Base-by-base conservation (phyloP, 306 rosid genomes). In the Luffa aegyptiaca region DNA sequence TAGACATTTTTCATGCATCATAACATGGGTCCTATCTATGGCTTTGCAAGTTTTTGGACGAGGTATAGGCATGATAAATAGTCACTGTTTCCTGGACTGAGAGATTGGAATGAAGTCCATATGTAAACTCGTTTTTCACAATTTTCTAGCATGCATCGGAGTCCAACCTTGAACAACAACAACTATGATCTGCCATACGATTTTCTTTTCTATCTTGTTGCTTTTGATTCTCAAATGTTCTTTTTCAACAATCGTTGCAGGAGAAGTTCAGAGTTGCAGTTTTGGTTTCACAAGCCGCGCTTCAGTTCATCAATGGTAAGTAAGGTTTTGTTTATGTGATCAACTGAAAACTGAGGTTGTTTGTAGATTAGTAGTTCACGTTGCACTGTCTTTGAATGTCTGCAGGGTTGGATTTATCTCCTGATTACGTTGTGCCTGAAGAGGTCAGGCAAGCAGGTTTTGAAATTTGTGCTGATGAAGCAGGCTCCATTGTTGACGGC, bases 231-330 rank as follows among this genome's bases (percentile, higher is more conserved):
- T 69, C 6, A 9, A 26, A 76, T 62, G 16, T 78, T 80, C 21
- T 53, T 20, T 41, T 44, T 52, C 80, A 80, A 75, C 42, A 83
- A 80, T 77, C 65, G 51, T 78, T 83, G 87, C 80, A 93, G 97
- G 99, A 95, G 88, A 95, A 95, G 88, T 93, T 95, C 85, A 88
- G 97, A 90, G 97, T 95, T 80, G 99, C 99, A 75, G 95, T 95
- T 84, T 85, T 95, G 91, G 99, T 95, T 82, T 95, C 99, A 46
- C 97, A 95, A 91, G 99, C 99, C 76, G 99, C 99, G 14, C 99
- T 95, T 74, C 97, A 95, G 85, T 95, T 95, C 86, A 93, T 95
- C 80, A 90, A 93, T 62, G 97, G 99, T 93, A 85, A 85, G 88
- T 89, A 85, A 85, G 89, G 49, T 53, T 44, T 75, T 17, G 46